These are phyloP conservation scores for Coemansia sp. DNA, from an alignment of 192 early-diverging fungal genomes.

Conservation along the genomic window DNA sequence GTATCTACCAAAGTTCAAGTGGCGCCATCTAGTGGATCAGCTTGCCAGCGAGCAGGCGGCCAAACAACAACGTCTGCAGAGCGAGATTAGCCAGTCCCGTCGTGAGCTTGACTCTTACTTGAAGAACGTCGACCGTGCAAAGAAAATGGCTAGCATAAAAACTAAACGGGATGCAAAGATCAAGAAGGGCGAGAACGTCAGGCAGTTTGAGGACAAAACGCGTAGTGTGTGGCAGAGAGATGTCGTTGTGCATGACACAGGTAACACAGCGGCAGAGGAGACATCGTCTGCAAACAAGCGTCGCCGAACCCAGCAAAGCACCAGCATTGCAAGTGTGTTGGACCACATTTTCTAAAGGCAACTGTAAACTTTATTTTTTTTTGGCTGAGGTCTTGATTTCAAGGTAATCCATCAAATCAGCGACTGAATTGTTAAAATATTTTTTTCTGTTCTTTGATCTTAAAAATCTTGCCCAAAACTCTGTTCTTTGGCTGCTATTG, in stretches of 20 bases:
- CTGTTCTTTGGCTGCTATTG: neutral
- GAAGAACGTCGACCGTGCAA: slow-evolving; percentile 83
- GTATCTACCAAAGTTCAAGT: slow-evolving; percentile 95
- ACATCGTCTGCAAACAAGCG: slow-evolving; percentile 12
- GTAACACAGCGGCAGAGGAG: neutral
- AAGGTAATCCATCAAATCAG: neutral
- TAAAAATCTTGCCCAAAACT: neutral
- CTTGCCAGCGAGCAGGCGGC: slow-evolving; percentile 76
- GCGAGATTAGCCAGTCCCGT: slow-evolving; percentile 81
- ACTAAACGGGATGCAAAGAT: slow-evolving; percentile 58
- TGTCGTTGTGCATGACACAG: slow-evolving; percentile 56
- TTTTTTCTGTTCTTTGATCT: neutral
- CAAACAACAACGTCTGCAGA: slow-evolving; percentile 75
- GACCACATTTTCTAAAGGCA: slow-evolving; percentile 24
- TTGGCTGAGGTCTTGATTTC: neutral
- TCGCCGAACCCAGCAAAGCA: slow-evolving; percentile 10
- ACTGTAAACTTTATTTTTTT: neutral
- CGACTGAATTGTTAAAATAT: neutral
- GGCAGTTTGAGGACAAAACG: slow-evolving; percentile 45
- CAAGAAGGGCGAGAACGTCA: slow-evolving; percentile 39
- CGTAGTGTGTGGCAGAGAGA: slow-evolving; percentile 66
- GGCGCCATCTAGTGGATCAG: slow-evolving; percentile 92
- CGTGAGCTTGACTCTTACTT: slow-evolving; percentile 86
- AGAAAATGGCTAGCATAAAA: slow-evolving; percentile 83
- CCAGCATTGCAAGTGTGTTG: slow-evolving; percentile 8